Percentiles rank a stretch among this genome's conserved stretches.
phyloP scores from a whole-genome alignment of 441 rosid genomes.

The Jatropha podagrica region DNA sequence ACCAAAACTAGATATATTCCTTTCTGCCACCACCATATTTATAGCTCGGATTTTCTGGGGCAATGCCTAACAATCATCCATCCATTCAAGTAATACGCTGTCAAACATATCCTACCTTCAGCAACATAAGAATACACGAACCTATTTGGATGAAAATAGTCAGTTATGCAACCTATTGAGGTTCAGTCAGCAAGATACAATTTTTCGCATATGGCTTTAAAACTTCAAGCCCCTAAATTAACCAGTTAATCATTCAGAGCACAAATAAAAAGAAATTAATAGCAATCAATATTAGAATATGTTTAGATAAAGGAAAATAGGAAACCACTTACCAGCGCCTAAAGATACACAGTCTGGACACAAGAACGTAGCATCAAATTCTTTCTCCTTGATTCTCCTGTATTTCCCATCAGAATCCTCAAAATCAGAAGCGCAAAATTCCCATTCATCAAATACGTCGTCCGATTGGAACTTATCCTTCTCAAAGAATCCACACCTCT shows the following conservation, averaged over 20 bases:
- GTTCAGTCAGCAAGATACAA: background rate
- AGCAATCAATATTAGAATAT: background rate
- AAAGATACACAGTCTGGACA: slow-evolving; percentile 55
- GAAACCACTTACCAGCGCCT: slow-evolving; percentile 41
- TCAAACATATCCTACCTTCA: background rate
- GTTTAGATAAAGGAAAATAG: background rate
- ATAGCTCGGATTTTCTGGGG: background rate
- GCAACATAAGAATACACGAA: background rate
- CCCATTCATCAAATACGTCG: slow-evolving; percentile 84
- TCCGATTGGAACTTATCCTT: slow-evolving; percentile 54
- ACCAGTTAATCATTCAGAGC: background rate
- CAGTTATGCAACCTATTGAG: background rate
- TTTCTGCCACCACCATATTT: background rate
- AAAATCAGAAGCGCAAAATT: slow-evolving; percentile 83
- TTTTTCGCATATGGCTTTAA: background rate
- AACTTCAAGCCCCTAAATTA: background rate
- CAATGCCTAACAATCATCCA: background rate
- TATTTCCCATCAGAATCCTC: slow-evolving; percentile 49
- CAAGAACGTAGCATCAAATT: slow-evolving; percentile 62
- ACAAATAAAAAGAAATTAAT: background rate
- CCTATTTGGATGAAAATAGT: background rate
- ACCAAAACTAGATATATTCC: background rate
- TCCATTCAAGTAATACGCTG: background rate
- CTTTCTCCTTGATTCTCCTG: slow-evolving; percentile 44
- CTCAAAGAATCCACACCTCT: slow-evolving; percentile 89